Evolutionary conservation across 306 rosid genomes (phyloP).

Genomic region (Cucurbita moschata): DNA sequence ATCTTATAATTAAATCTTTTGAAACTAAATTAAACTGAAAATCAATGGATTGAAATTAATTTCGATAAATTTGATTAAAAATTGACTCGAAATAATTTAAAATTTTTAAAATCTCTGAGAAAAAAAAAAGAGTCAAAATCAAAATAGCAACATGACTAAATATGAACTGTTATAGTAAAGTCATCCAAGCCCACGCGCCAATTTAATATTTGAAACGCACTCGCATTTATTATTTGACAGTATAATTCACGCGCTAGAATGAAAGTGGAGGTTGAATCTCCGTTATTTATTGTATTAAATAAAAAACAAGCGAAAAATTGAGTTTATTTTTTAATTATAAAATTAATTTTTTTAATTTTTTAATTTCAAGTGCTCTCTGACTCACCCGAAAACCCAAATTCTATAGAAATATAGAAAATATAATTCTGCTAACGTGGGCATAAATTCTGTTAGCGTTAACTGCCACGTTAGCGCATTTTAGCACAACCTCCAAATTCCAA

Average conservation of each 20-base stretch:
- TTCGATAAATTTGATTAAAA: neutral
- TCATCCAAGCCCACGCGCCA: neutral
- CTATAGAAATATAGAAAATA: neutral
- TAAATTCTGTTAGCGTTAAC: slow-evolving; percentile 20
- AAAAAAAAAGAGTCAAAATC: neutral
- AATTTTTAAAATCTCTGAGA: no score
- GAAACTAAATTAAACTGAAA: neutral
- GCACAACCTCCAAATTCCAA: slow-evolving; percentile 34
- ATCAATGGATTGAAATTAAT: neutral
- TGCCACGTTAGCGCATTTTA: slow-evolving; percentile 39
- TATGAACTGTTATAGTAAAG: neutral
- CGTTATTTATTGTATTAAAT: neutral
- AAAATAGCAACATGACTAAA: neutral
- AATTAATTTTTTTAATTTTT: neutral
- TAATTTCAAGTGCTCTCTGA: slow-evolving; percentile 5
- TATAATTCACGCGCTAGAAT: neutral
- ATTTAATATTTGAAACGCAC: neutral
- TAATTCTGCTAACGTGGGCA: slow-evolving; percentile 23
- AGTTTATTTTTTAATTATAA: neutral
- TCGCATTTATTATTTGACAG: neutral
- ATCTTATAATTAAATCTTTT: no score
- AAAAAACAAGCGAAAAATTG: neutral
- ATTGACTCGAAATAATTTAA: neutral
- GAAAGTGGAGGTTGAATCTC: neutral
- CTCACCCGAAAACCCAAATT: slow-evolving; percentile 6